These are phyloP conservation scores for Nitzschia sp. DNA, from an alignment of 108 stramenopile species.

Conservation along the genomic window DNA sequence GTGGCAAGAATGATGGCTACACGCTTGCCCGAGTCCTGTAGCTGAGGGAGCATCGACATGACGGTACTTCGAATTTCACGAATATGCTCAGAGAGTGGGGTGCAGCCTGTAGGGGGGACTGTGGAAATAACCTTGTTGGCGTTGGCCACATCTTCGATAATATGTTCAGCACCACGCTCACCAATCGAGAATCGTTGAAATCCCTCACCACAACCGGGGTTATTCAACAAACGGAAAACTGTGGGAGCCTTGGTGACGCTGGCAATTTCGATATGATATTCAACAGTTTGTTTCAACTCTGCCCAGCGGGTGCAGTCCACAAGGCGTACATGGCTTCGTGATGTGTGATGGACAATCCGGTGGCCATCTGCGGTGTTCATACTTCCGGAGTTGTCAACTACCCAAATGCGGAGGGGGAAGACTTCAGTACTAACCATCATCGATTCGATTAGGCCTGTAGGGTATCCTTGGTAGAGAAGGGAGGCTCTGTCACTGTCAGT, in stretches of 20 bases:
- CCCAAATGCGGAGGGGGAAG: constrained; percentile 65
- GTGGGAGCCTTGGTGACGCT: constrained; percentile 52
- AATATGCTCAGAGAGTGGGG: constrained; percentile 75
- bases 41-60: constrained; percentile 38
- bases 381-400: constrained; percentile 68
- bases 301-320: constrained; percentile 67
- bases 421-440: constrained; percentile 32
- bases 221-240: constrained; percentile 66
- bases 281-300: constrained; percentile 55
- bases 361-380: constrained; percentile 70
- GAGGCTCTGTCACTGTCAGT: too few relatives aligned
- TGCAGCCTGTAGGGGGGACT: constrained; percentile 66
- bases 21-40: constrained; percentile 59
- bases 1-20: constrained; percentile 84
- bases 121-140: constrained; percentile 55
- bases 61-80: constrained; percentile 64
- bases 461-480: constrained; percentile 21
- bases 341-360: constrained; percentile 46
- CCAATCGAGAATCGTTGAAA: constrained; percentile 53
- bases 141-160: constrained; percentile 48
- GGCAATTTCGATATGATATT: constrained; percentile 60
- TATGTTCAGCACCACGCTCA: constrained; percentile 24
- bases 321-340: constrained; percentile 35
- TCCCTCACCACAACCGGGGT: constrained; percentile 47
- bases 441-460: constrained; percentile 20